Evolutionary conservation across 2,329 filamentous ascomycete species (phyloP), one percentile per base, ranked within the genome.

Genomic region (Thelonectria discophora): DNA sequence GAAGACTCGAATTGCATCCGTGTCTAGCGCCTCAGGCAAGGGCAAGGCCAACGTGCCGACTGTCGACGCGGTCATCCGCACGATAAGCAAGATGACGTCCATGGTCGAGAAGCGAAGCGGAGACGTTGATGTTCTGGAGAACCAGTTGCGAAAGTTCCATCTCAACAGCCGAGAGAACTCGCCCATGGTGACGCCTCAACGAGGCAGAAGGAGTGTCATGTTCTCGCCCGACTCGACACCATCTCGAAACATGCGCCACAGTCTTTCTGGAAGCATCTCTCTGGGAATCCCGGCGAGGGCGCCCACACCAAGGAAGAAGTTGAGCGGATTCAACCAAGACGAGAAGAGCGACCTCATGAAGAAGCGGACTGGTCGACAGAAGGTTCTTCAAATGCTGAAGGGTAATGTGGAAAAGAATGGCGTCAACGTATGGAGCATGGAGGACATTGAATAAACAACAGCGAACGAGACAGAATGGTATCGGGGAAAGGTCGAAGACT

Each of bases 21-120:
- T 83, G 8, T 84, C 83, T 17, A 80, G 80, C 50, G 74, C 80
- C 3, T 79, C 80, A 43, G 84, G 81, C 67, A 84, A 78, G 58
- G 77, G 78, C 6, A 75, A 72, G 20, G 72, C 77, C 11, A 82
- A 84, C 52, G 86, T 89, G 5, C 95, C 95, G 0, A 97, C 94
- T 0, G 92, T 97, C 10, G 95, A 97, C 70, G 92, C 93, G 0
- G 92, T 99, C 18, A 90, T 94, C 68, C 92, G 91, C 62, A 99
- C 95, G 1, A 97, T 99, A 67, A 83, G 84, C 60, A 97, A 95
- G 73, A 94, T 99, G 90, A 97, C 94, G 34, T 86, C 83, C 62
- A 94, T 97, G 90, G 91, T 91, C 0, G 92, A 98, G 81, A 92
- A 93, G 79, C 91, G 92, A 74, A 95, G 91, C 73, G 92, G 90